phyloP scores from a whole-genome alignment of 208 protist species.

The Crithidia acanthocephali region DNA sequence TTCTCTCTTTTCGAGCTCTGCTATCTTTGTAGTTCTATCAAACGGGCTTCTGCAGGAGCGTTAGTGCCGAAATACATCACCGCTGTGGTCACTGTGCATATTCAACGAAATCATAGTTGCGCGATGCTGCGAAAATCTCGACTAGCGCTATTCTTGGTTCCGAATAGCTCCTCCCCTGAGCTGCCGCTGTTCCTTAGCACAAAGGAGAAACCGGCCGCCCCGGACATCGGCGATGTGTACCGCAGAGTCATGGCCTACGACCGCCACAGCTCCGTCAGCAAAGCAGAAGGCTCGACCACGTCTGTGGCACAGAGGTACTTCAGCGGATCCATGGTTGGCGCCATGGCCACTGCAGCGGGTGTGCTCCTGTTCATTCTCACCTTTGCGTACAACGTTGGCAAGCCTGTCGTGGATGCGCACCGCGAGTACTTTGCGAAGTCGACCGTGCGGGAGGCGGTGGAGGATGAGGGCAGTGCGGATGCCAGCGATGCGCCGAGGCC shows the following conservation, averaged over 20 bases:
- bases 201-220: background rate
- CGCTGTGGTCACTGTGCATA: no score
- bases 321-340: constrained; percentile 47
- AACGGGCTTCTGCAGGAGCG: background rate
- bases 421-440: constrained; percentile 26
- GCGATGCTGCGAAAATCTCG: constrained; percentile 32
- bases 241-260: constrained; percentile 64
- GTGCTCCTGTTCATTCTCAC: constrained; percentile 49
- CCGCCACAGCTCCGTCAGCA: constrained; percentile 13
- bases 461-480: background rate
- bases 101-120: no score
- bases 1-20: background rate
- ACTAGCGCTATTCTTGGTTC: constrained; percentile 13
- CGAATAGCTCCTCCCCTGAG: constrained; percentile 28
- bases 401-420: constrained; percentile 68
- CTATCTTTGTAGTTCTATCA: background rate
- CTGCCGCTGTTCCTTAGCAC: constrained; percentile 25
- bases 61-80: background rate
- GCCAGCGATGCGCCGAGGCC: background rate
- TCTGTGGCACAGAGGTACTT: constrained; percentile 33
- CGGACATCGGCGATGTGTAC: constrained; percentile 31
- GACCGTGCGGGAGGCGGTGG: background rate
- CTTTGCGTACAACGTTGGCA: constrained; percentile 65
- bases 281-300: background rate
- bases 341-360: constrained; percentile 29